Evolutionary conservation across 371 early-diverging fungal genomes (phyloP).

Genomic region (Syncephalastrum sp.): DNA sequence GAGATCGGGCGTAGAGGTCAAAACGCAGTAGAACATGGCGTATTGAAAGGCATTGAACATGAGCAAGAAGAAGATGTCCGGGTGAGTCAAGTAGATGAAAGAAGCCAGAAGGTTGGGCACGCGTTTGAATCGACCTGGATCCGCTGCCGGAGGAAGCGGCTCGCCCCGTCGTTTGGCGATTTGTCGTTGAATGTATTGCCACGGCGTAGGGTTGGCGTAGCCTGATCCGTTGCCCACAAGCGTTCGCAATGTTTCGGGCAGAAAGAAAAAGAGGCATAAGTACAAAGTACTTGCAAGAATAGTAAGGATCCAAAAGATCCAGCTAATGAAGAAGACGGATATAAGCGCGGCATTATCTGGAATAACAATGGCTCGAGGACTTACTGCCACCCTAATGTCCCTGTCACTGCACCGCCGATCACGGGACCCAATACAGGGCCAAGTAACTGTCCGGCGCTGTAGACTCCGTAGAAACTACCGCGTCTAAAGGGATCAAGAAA

Average conservation of each 20-base stretch:
- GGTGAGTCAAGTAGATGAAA: constrained; percentile 12
- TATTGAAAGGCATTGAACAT: constrained; percentile 11
- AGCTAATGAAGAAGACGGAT: constrained; percentile 17
- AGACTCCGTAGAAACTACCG: constrained; percentile 55
- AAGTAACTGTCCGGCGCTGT: constrained; percentile 38
- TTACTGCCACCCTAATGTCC: constrained; percentile 57
- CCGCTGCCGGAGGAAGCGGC: background rate
- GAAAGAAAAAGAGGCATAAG: constrained; percentile 40
- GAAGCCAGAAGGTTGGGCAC: constrained; percentile 17
- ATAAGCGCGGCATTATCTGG: constrained; percentile 15
- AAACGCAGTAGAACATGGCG: constrained; percentile 13
- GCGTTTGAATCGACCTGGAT: constrained; percentile 1
- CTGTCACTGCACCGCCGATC: constrained; percentile 60
- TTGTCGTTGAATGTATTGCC: constrained; percentile 17
- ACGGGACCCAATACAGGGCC: constrained; percentile 49
- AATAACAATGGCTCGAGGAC: constrained; percentile 15
- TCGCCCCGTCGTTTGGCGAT: background rate
- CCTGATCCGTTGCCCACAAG: constrained; percentile 34
- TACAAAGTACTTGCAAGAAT: constrained; percentile 43
- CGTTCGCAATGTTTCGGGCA: constrained; percentile 61
- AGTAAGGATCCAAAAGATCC: constrained; percentile 55
- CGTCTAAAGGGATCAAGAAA: constrained; percentile 35
- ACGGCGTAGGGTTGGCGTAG: constrained; percentile 28
- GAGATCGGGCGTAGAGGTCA: constrained; percentile 12
- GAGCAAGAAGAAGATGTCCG: constrained; percentile 13